phyloP scores from a whole-genome alignment of 2,329 filamentous ascomycete genomes.

The Fusarium papillatum region DNA sequence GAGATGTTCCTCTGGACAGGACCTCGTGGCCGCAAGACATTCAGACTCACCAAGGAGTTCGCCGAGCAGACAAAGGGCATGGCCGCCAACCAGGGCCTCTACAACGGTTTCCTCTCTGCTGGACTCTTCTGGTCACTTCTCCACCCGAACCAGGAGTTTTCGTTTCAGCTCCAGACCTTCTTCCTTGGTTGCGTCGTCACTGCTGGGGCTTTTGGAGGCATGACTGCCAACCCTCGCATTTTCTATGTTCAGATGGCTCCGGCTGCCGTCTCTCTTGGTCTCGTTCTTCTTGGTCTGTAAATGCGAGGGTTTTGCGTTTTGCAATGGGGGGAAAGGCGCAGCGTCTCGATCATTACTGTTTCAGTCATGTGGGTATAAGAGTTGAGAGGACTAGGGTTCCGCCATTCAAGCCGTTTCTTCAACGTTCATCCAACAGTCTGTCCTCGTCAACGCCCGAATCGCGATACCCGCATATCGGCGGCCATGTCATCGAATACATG shows the following conservation, averaged over 20 bases:
- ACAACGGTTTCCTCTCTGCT: slow-evolving; percentile 66
- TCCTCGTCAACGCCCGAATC: not conserved
- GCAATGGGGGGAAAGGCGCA: not conserved
- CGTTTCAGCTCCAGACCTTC: slow-evolving; percentile 60
- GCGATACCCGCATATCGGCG: not conserved
- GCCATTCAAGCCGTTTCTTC: not conserved
- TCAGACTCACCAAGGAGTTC: slow-evolving; percentile 59
- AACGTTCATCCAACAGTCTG: not conserved
- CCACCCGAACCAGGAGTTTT: slow-evolving; percentile 58
- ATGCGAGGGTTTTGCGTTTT: not conserved
- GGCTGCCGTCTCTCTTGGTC: slow-evolving; percentile 45
- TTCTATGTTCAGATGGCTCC: slow-evolving; percentile 57
- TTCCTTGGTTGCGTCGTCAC: slow-evolving; percentile 60
- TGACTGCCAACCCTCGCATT: slow-evolving; percentile 57
- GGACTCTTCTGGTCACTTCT: slow-evolving; percentile 62
- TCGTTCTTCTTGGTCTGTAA: slow-evolving; percentile 43
- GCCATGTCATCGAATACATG: not conserved
- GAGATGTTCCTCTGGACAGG: slow-evolving; percentile 66
- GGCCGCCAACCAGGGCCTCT: slow-evolving; percentile 65
- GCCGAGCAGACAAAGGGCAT: slow-evolving; percentile 59
- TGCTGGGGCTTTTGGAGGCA: slow-evolving; percentile 60
- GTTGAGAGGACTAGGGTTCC: not conserved
- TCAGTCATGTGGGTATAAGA: not conserved
- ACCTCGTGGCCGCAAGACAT: slow-evolving; percentile 59
- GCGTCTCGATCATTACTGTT: not conserved